Conservation (phyloP, 129 eudicot genomes). For the Lactuca sativa region DNA sequence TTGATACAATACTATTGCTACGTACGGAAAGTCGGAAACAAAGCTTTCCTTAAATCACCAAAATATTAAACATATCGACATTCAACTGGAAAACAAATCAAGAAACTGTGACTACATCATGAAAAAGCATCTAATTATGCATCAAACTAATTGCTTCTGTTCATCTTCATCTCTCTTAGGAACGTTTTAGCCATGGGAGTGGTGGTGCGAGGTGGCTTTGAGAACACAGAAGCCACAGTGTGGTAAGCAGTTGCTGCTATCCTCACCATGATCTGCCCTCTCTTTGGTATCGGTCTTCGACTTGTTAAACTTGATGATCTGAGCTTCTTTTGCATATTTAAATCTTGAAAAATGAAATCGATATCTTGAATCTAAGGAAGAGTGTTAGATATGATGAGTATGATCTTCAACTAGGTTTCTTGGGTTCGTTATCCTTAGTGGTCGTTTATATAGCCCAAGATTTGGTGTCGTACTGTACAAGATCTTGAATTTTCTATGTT, state of each 20-base stretch:
- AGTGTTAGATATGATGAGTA: conserved; percentile 28
- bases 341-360: conserved; percentile 8
- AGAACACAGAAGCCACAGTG: conserved; percentile 44
- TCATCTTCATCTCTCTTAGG: conserved; percentile 11
- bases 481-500: conserved; percentile 22
- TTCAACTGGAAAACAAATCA: conserved; percentile 13
- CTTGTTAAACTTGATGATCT: conserved; percentile 28
- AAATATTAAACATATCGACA: conserved; percentile 12
- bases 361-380: conserved; percentile 19
- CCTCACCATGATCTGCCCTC: conserved; percentile 64
- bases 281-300: conserved; percentile 48
- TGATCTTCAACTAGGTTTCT: conserved; percentile 20
- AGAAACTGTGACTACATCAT: conserved; percentile 18
- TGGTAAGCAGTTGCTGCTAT: conserved; percentile 63
- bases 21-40: no score
- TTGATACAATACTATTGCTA: neutral
- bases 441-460: conserved; percentile 23
- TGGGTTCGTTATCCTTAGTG: conserved; percentile 2
- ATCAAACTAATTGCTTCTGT: conserved; percentile 12
- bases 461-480: conserved; percentile 20
- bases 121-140: conserved; percentile 11
- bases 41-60: conserved; percentile 15
- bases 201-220: conserved; percentile 28
- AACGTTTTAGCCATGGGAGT: neutral
- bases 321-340: conserved; percentile 36